Evolutionary conservation across 2,329 filamentous ascomycete genomes (phyloP), one percentile per base, ranked within the genome.

Genomic region (Plenodomus tracheiphilus): DNA sequence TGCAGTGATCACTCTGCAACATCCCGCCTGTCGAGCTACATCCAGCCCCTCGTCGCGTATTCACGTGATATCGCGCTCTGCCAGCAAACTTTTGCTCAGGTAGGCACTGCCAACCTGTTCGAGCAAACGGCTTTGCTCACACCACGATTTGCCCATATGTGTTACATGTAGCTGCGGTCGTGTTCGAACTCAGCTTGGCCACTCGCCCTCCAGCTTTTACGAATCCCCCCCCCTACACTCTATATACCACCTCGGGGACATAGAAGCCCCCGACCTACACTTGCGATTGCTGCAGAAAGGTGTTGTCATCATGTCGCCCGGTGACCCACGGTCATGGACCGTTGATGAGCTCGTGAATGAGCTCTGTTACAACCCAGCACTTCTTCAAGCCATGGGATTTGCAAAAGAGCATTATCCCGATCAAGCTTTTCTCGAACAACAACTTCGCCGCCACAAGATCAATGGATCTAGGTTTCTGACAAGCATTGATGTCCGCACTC

Each of bases 241-340:
- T n/a, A n/a, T n/a, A n/a, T n/a, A n/a, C n/a, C n/a, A n/a, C n/a
- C n/a, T n/a, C n/a, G n/a, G n/a, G n/a, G n/a, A n/a, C n/a, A n/a
- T n/a, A n/a, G n/a, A n/a, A n/a, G n/a, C n/a, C n/a, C n/a, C n/a
- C n/a, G n/a, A n/a, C n/a, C n/a, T n/a, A n/a, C n/a, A n/a, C n/a
- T n/a, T n/a, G n/a, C n/a, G n/a, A n/a, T n/a, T n/a, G n/a, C n/a
- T n/a, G n/a, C n/a, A n/a, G n/a, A n/a, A 10, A 25, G 22, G 6
- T 25, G 22, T 25, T 25, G 10, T 25, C 22, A 25, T 5, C 22
- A 25, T 25, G 22, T 25, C 10, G 22, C 22, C 25, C 6, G 37
- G 34, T 9, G 89, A 96, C 71, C 90, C 91, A n/a, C 87, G 85
- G 69, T 64, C 80, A 45, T 96, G 91, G 91, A 80, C 81, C 30